Conservation (phyloP, 129 eudicot genomes). For the Cynara cardunculus region DNA sequence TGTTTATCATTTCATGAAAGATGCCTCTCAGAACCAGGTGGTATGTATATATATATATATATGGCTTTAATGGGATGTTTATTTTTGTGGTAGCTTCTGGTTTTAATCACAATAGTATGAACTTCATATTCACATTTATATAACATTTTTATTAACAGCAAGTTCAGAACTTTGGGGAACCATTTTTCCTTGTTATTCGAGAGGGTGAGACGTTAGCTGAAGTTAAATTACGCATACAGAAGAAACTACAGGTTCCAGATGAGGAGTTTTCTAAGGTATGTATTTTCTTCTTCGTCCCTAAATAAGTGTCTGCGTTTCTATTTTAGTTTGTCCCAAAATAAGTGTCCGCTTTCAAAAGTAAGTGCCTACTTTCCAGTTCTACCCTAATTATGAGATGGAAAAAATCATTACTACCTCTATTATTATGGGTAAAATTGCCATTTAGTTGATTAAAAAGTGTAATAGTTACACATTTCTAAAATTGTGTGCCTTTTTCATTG, state of each 20-base stretch:
- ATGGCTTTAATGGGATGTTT: not conserved
- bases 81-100: not conserved
- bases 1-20: slow-evolving; percentile 75
- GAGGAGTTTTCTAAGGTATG: slow-evolving; percentile 85
- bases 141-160: slow-evolving; percentile 36
- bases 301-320: not conserved
- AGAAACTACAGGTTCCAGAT: slow-evolving; percentile 78
- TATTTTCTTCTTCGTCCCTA: not conserved
- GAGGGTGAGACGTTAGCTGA: slow-evolving; percentile 79
- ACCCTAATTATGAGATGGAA: not conserved
- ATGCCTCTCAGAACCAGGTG: slow-evolving; percentile 62
- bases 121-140: not conserved
- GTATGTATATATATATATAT: not conserved
- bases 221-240: slow-evolving; percentile 69
- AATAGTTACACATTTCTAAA: not conserved
- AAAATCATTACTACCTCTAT: not conserved
- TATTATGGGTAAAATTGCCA: not conserved
- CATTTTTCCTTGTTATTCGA: slow-evolving; percentile 73
- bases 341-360: not conserved
- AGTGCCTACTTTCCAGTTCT: not conserved
- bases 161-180: slow-evolving; percentile 80
- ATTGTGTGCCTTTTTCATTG: not conserved
- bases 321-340: not conserved
- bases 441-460: not conserved
- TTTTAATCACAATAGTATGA: not conserved